phyloP scores from a whole-genome alignment of 1,284 basidiomycete genomes.

The Cronartium ribicola region DNA sequence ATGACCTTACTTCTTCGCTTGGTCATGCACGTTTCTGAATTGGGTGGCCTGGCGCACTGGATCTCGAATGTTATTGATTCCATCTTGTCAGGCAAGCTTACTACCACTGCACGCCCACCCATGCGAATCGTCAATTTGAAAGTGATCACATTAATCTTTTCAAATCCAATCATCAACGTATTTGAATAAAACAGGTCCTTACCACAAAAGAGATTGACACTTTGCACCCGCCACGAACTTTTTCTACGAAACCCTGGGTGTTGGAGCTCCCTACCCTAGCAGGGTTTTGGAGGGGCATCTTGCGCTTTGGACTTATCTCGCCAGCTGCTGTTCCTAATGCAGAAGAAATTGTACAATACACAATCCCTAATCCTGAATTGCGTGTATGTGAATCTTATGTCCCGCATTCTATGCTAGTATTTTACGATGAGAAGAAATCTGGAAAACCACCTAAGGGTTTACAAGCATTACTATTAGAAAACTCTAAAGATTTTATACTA shows the following conservation, averaged over 20 bases:
- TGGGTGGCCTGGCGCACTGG: background rate
- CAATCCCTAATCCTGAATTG: background rate
- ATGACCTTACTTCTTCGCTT: background rate
- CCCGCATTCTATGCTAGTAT: background rate
- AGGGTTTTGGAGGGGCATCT: background rate
- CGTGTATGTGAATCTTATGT: background rate
- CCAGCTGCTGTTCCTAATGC: background rate
- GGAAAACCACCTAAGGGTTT: background rate
- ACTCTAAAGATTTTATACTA: too few species aligned
- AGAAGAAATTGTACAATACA: background rate
- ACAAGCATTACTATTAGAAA: background rate
- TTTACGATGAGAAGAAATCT: background rate
- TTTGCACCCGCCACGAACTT: background rate
- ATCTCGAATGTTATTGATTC: background rate
- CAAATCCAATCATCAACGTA: background rate
- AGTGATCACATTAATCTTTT: background rate
- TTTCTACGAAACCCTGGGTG: background rate
- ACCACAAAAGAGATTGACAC: background rate
- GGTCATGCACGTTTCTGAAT: background rate
- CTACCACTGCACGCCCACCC: background rate
- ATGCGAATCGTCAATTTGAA: background rate
- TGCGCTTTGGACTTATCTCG: background rate
- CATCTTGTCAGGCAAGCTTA: background rate
- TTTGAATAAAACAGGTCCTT: background rate
- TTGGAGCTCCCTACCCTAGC: background rate